phyloP scores from a whole-genome alignment of 305 asterid genomes.

The Caryopteris hybrid region DNA sequence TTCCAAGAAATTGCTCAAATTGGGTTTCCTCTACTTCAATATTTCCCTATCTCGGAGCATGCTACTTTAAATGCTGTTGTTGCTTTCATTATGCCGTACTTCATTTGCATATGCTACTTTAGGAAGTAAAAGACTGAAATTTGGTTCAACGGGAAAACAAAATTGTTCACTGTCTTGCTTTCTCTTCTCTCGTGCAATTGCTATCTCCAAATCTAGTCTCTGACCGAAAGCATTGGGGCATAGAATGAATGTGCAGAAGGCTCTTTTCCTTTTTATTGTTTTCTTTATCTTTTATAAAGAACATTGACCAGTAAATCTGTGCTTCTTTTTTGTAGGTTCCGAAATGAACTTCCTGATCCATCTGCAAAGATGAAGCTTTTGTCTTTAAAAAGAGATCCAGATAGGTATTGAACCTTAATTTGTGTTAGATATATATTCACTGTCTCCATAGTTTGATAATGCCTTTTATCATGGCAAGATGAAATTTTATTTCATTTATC shows the following conservation, averaged over 20 bases:
- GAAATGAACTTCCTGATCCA: conserved; percentile 96
- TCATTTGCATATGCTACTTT: neutral
- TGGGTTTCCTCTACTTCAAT: neutral
- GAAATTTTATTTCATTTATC: neutral
- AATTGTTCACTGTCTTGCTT: neutral
- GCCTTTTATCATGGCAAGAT: neutral
- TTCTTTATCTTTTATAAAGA: neutral
- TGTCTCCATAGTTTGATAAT: neutral
- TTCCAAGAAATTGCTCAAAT: neutral
- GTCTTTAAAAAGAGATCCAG: conserved; percentile 71
- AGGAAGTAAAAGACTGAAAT: neutral
- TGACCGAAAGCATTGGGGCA: neutral
- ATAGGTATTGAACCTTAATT: conserved; percentile 50
- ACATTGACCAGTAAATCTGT: conserved; percentile 21
- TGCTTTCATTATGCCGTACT: neutral
- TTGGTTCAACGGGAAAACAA: neutral
- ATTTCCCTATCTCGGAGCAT: neutral
- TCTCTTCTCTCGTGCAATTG: neutral
- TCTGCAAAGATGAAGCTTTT: conserved; percentile 94
- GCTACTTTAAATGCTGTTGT: neutral
- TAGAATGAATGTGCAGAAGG: neutral
- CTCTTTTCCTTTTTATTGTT: neutral
- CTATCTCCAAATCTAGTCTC: neutral
- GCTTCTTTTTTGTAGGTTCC: conserved; percentile 58
- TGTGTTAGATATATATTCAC: conserved; percentile 1